Conservation (phyloP, 306 rosid species). For the Cyamopsis tetragonoloba region DNA sequence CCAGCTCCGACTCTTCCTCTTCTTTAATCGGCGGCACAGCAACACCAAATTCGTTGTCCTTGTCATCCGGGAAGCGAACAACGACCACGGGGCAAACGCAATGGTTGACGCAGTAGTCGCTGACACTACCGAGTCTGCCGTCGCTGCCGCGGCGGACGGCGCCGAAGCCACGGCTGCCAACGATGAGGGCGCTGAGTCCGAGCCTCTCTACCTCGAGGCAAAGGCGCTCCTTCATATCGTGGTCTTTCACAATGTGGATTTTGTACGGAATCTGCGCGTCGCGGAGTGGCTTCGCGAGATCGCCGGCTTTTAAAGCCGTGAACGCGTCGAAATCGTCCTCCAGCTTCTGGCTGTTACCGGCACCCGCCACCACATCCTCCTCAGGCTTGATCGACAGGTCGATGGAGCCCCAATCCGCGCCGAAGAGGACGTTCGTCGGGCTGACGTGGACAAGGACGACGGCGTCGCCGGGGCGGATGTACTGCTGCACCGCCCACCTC, state of each 20-base stretch:
- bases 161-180: conserved; percentile 97
- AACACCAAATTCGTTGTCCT: conserved; percentile 42
- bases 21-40: conserved; percentile 31
- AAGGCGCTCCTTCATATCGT: conserved; percentile 91
- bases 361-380: conserved; percentile 32
- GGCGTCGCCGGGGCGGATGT: conserved; percentile 95
- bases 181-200: conserved; percentile 87
- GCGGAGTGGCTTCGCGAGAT: conserved; percentile 64
- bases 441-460: conserved; percentile 97
- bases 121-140: conserved; percentile 88
- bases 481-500: conserved; percentile 91
- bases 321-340: conserved; percentile 89
- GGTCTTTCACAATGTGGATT: conserved; percentile 98
- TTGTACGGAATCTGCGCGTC: conserved; percentile 94
- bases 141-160: conserved; percentile 77
- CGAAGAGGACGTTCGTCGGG: conserved; percentile 89
- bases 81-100: conserved; percentile 98
- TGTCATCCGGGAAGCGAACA: conserved; percentile 84
- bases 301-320: conserved; percentile 74
- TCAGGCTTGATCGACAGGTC: conserved; percentile 59
- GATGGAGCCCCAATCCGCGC: conserved; percentile 98
- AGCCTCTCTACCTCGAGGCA: conserved; percentile 92
- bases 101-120: conserved; percentile 94
- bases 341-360: conserved; percentile 41
- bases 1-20: conserved; percentile 41